A percentile compares a stretch with the other conserved stretches of the same genome.
Evolutionary conservation across 1,284 basidiomycete species (phyloP).

Genomic region (Ustilago sp.): DNA sequence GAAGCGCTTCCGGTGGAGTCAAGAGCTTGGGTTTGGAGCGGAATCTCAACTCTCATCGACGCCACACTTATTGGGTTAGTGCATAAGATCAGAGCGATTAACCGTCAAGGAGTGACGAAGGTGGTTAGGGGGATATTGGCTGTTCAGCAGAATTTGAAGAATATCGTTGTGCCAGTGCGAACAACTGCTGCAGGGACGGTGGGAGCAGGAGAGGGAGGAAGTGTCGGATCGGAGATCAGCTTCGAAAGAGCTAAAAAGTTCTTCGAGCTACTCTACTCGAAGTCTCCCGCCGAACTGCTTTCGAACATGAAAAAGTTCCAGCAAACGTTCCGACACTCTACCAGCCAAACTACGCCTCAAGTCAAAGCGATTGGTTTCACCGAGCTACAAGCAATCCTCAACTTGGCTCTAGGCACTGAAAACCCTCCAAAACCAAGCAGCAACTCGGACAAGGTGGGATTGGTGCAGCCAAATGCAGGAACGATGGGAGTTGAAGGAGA

Average conservation of each 20-base stretch:
- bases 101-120: conserved; percentile 84
- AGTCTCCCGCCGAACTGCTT: conserved; percentile 20
- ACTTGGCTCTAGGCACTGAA: conserved; percentile 62
- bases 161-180: conserved; percentile 64
- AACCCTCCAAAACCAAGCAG: conserved; percentile 17
- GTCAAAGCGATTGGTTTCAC: conserved; percentile 20
- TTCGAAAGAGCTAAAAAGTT: conserved; percentile 83
- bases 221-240: conserved; percentile 72
- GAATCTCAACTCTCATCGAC: conserved; percentile 88
- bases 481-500: conserved; percentile 25
- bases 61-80: conserved; percentile 82
- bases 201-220: not conserved
- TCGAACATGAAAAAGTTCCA: conserved; percentile 23
- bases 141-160: conserved; percentile 89
- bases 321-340: not conserved
- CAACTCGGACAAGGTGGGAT: conserved; percentile 6
- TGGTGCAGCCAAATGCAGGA: conserved; percentile 34
- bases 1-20: conserved; percentile 47
- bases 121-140: conserved; percentile 90
- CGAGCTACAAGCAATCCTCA: conserved; percentile 48
- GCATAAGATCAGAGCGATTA: conserved; percentile 79
- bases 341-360: not conserved
- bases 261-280: conserved; percentile 73
- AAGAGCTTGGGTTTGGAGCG: conserved; percentile 84
- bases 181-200: not conserved